Evolutionary conservation across 345 rosid species (phyloP).

Genomic region (Lepidium aucheri): DNA sequence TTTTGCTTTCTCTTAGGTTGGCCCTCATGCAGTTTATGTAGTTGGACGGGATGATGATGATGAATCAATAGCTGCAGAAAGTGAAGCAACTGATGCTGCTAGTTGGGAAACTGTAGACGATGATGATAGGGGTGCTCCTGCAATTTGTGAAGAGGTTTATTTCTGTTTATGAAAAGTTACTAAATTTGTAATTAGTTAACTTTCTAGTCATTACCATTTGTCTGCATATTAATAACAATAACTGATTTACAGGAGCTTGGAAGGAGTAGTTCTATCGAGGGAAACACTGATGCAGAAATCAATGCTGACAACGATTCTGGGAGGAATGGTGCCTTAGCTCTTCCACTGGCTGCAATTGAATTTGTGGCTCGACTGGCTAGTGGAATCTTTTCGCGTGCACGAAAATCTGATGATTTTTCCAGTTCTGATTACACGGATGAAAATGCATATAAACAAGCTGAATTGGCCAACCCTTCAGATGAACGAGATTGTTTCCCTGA

Average conservation of each 20-base stretch:
- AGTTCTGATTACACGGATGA: constrained; percentile 42
- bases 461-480: constrained; percentile 17
- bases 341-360: constrained; percentile 83
- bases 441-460: constrained; percentile 31
- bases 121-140: constrained; percentile 55
- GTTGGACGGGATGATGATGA: constrained; percentile 95
- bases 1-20: constrained; percentile 53
- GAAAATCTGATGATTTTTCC: constrained; percentile 41
- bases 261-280: constrained; percentile 25
- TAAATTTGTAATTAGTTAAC: background rate
- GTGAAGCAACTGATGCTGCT: constrained; percentile 86
- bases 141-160: constrained; percentile 67
- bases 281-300: constrained; percentile 39
- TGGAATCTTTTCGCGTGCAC: constrained; percentile 75
- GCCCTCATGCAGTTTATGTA: constrained; percentile 95
- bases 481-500: constrained; percentile 32
- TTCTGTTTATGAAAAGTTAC: background rate
- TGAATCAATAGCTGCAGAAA: constrained; percentile 72
- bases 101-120: constrained; percentile 96
- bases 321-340: constrained; percentile 64
- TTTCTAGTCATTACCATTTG: background rate
- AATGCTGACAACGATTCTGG: constrained; percentile 40
- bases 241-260: constrained; percentile 45
- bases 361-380: constrained; percentile 75
- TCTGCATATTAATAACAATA: constrained; percentile 3